These are phyloP conservation scores for Pulveroboletus sp. DNA, from an alignment of 768 basidiomycete species.

Conservation along the genomic window DNA sequence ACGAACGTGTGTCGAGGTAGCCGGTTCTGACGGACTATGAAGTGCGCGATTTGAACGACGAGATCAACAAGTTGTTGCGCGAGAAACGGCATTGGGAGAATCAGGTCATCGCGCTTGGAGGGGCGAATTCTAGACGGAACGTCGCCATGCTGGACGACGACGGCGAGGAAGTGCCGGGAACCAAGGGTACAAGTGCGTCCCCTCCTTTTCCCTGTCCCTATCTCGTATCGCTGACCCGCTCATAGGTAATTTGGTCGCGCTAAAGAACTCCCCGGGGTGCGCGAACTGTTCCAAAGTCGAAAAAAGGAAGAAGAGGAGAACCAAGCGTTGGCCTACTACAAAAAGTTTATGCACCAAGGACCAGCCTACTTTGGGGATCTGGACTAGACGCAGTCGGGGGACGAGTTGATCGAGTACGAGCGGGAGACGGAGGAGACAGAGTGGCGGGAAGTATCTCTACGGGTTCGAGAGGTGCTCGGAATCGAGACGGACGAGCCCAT, in stretches of 20 bases:
- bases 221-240: too few species aligned
- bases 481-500: slow-evolving; percentile 49
- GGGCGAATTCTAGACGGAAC: slow-evolving; percentile 93
- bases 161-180: slow-evolving; percentile 93
- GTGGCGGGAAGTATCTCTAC: slow-evolving; percentile 59
- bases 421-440: slow-evolving; percentile 66
- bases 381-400: slow-evolving; percentile 61
- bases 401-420: slow-evolving; percentile 70
- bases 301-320: slow-evolving; percentile 90
- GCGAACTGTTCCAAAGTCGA: slow-evolving; percentile 84
- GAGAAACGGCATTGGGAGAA: slow-evolving; percentile 99
- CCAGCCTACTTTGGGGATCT: slow-evolving; percentile 89
- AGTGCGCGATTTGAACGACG: slow-evolving; percentile 93
- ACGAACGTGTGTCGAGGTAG: too few species aligned
- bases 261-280: slow-evolving; percentile 91
- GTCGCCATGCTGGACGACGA: slow-evolving; percentile 93
- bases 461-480: slow-evolving; percentile 50
- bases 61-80: slow-evolving; percentile 92
- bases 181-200: too few species aligned
- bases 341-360: slow-evolving; percentile 84
- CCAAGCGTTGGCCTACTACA: too few species aligned
- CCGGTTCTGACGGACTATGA: too few species aligned
- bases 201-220: too few species aligned
- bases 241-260: slow-evolving; percentile 97
- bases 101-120: slow-evolving; percentile 97